phyloP scores from a whole-genome alignment of 345 rosid genomes.

The Hevea brasiliensis region DNA sequence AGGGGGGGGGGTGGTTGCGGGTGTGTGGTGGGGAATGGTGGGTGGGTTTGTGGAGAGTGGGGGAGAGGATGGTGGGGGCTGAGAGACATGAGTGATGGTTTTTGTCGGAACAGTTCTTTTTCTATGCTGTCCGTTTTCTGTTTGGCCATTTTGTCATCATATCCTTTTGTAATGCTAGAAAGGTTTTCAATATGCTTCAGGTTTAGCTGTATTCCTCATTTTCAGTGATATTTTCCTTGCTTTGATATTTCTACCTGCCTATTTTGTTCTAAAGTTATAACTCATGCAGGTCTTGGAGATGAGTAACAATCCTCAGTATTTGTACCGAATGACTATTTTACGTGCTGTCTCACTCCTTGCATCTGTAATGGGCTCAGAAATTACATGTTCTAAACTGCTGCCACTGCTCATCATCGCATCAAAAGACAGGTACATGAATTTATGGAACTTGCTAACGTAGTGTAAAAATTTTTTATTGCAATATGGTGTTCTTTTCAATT shows the following conservation, averaged over 20 bases:
- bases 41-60: no score
- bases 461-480: neutral
- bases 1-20: no score
- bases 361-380: conserved; percentile 89
- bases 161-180: neutral
- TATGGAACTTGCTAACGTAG: neutral
- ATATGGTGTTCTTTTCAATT: neutral
- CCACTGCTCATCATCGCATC: conserved; percentile 69
- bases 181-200: neutral
- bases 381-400: conserved; percentile 77
- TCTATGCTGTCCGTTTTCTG: neutral
- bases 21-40: no score
- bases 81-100: neutral
- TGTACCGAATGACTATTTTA: conserved; percentile 88
- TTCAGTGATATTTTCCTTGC: neutral
- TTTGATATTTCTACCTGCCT: neutral
- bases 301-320: conserved; percentile 71
- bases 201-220: neutral
- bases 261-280: neutral
- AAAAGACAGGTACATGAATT: conserved; percentile 70
- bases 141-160: neutral
- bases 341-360: conserved; percentile 81
- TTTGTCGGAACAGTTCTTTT: no score
- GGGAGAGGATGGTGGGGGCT: no score
- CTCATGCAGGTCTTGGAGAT: conserved; percentile 70